Evolutionary conservation across 306 rosid genomes (phyloP).

Genomic region (Acmispon strigosus): DNA sequence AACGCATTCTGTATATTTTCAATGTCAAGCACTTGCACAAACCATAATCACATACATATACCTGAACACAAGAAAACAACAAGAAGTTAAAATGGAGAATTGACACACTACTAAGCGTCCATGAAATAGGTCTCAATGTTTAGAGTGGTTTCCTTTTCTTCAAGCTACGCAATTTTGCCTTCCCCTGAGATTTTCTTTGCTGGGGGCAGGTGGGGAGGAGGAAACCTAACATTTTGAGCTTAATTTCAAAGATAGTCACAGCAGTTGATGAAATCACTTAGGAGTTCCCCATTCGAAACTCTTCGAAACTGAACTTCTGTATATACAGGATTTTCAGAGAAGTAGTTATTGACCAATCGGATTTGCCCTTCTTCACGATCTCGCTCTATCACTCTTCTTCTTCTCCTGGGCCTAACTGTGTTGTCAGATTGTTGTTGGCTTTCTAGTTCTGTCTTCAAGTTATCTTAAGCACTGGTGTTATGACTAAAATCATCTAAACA

Average conservation of each 20-base stretch:
- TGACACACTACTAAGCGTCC: constrained; percentile 12
- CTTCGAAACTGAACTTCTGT: no score
- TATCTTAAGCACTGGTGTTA: no score
- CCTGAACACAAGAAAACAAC: neutral
- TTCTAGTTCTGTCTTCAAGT: no score
- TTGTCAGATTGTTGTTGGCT: no score
- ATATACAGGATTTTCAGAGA: no score
- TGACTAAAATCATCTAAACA: no score
- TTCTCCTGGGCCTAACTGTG: no score
- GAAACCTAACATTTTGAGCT: neutral
- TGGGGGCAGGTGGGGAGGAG: neutral
- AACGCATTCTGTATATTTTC: neutral
- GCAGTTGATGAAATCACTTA: neutral
- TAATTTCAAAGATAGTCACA: constrained; percentile 18
- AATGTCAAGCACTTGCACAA: constrained; percentile 16
- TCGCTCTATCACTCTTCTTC: no score
- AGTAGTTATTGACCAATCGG: no score
- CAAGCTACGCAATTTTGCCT: neutral
- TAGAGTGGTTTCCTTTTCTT: neutral
- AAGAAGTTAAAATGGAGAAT: constrained; percentile 14
- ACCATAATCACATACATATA: neutral
- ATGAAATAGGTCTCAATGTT: constrained; percentile 11
- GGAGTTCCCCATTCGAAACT: no score
- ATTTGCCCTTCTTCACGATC: no score
- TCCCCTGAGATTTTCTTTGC: neutral